Evolutionary conservation across 2,329 filamentous ascomycete species (phyloP), one percentile per base, ranked within the genome.

Genomic region (Tolypocladium guangdongense): DNA sequence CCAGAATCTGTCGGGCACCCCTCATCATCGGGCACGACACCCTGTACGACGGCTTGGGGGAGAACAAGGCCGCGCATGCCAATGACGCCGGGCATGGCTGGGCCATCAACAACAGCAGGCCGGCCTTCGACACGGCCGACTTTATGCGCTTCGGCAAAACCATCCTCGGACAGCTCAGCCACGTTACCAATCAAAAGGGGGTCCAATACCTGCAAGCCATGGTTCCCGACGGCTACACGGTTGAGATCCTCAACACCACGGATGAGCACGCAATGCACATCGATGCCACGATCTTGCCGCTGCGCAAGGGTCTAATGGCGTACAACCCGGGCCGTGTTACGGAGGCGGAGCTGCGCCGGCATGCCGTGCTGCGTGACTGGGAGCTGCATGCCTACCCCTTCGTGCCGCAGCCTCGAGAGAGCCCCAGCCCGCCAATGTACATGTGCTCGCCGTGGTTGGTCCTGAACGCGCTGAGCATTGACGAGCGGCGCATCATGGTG

Each of bases 401-500:
- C n/a, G 39, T 39, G 20, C 52, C 49, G 14, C 24, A 24, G n/a
- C 32, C 24, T 11, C 52, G 52, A 3, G 52, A 33, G 22, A 24
- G n/a, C 24, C 22, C 32, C 16, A 30, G 52, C 35, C 52, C 48
- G 41, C 52, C 49, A 1, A 46, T 54, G 33, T 54, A 51, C 33
- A 54, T 54, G 52, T 54, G 52, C 35, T 54, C 52, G 33, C 49
- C 49, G 1, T 54, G 52, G 48, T 8, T 51, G 48, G 52, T 54
- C 6, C 52, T 51, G 33, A 54, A 54, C n/a, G 52, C 52, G 8
- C 41, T 54, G 7, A 51, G 52, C 41, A 41, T 54, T 30, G 52
- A 54, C 41, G 48, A 51, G 48, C 24, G 30, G 35, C 41, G 49
- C 2, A 54, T 54, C 7, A 24, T 54, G 7, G 49, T 54, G 16